phyloP scores from a whole-genome alignment of 164 flowering plant genomes.

The Nymphaea thermarum region DNA sequence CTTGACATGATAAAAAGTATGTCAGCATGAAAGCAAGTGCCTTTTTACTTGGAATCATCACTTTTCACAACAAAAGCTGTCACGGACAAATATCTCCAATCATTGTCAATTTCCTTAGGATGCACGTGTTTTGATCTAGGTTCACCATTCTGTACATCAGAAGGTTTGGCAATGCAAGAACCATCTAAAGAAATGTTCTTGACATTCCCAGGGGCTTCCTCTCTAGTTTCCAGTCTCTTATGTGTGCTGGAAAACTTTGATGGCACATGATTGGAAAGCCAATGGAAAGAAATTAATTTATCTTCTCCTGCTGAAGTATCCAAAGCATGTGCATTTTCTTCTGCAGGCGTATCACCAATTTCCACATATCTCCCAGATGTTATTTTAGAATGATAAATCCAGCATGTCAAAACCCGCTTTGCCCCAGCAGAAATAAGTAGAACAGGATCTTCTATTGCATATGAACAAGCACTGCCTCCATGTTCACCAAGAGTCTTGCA shows the following conservation, averaged over 20 bases:
- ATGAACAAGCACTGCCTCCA: conserved; percentile 6
- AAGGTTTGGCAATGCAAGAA: conserved; percentile 7
- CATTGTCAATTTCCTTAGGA: conserved; percentile 54
- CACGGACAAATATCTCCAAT: conserved; percentile 93
- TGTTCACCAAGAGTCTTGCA: conserved; percentile 9
- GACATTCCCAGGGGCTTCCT: conserved; percentile 6
- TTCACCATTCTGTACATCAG: conserved; percentile 2
- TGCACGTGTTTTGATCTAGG: conserved; percentile 11
- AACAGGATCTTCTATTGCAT: conserved; percentile 27
- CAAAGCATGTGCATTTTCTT: not conserved
- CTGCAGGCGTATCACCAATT: not conserved
- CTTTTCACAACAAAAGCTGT: conserved; percentile 81
- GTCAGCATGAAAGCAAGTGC: not conserved
- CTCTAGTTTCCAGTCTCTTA: conserved; percentile 13
- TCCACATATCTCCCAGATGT: not conserved
- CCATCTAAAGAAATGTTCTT: conserved; percentile 9
- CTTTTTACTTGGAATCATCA: conserved; percentile 43
- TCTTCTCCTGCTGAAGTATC: conserved; percentile 8
- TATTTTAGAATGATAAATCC: conserved; percentile 31
- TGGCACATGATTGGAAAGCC: conserved; percentile 98
- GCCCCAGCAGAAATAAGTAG: conserved; percentile 93
- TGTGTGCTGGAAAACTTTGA: conserved; percentile 27
- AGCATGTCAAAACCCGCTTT: conserved; percentile 80
- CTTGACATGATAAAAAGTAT: conserved; percentile 1
- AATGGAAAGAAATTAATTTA: conserved; percentile 64